Conservation (phyloP, 768 basidiomycete genomes). For the Lactarius trivialis region DNA sequence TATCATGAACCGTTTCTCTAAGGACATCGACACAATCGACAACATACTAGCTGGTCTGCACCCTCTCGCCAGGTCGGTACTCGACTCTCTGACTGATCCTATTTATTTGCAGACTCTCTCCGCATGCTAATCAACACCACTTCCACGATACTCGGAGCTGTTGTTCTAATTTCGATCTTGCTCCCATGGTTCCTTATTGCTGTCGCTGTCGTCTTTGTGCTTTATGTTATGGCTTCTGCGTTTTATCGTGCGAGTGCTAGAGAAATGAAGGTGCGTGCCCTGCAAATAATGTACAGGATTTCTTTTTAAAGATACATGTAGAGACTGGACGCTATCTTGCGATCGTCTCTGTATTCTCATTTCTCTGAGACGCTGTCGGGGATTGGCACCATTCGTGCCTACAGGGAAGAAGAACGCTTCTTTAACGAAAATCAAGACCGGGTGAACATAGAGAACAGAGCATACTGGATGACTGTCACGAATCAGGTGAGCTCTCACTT, state of each 20-base stretch:
- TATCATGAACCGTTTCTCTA: conserved; percentile 87
- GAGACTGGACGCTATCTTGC: conserved; percentile 71
- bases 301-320: conserved; percentile 25
- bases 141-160: conserved; percentile 62
- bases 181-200: conserved; percentile 83
- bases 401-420: conserved; percentile 75
- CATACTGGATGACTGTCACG: conserved; percentile 80
- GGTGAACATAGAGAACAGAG: conserved; percentile 81
- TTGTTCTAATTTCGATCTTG: conserved; percentile 71
- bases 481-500: conserved; percentile 52
- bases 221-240: conserved; percentile 64
- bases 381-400: conserved; percentile 81
- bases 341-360: conserved; percentile 83
- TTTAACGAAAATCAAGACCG: conserved; percentile 63
- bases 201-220: conserved; percentile 48
- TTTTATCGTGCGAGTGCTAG: conserved; percentile 86
- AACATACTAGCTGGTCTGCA: conserved; percentile 53
- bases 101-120: conserved; percentile 46
- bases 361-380: conserved; percentile 90
- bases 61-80: neutral
- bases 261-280: conserved; percentile 59
- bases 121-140: conserved; percentile 65
- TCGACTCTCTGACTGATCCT: neutral
- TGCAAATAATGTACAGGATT: neutral
- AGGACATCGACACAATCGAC: conserved; percentile 80